Conservation (phyloP, 768 basidiomycete species). For the Trametes sanguinea region DNA sequence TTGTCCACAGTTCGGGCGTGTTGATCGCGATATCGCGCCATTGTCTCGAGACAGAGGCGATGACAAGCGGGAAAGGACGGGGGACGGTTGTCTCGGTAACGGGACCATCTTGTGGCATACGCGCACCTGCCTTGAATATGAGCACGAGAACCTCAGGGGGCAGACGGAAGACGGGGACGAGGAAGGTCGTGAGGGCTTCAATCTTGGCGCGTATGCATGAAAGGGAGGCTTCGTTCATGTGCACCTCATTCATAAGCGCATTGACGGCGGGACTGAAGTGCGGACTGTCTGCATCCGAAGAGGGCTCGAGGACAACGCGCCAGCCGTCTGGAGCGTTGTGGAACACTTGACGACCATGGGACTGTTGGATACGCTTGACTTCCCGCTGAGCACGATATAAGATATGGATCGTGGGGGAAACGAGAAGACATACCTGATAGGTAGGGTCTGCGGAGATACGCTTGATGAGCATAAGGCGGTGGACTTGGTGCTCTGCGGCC, state of each 20-base stretch:
- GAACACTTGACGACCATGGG: conserved; percentile 14
- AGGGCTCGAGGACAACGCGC: conserved; percentile 21
- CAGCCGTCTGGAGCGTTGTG: conserved; percentile 15
- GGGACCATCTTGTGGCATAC: conserved; percentile 18
- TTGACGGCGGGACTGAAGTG: conserved; percentile 20
- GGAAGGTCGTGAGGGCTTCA: conserved; percentile 25
- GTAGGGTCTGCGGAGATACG: conserved; percentile 25
- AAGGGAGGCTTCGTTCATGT: conserved; percentile 25
- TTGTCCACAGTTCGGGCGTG: conserved; percentile 27
- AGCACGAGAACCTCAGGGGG: conserved; percentile 25
- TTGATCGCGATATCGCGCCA: conserved; percentile 26
- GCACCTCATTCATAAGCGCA: conserved; percentile 21
- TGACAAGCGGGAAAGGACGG: conserved; percentile 24
- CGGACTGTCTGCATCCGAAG: conserved; percentile 2
- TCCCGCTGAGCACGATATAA: conserved; percentile 3
- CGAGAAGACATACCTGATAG: conserved; percentile 19
- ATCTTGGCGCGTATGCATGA: conserved; percentile 27
- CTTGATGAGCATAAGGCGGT: conserved; percentile 23
- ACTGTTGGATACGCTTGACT: conserved; percentile 15
- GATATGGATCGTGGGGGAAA: neutral
- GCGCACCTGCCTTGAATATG: conserved; percentile 25
- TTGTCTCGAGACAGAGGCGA: conserved; percentile 26
- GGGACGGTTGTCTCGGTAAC: conserved; percentile 11
- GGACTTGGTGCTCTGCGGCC: conserved; percentile 21
- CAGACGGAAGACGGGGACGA: conserved; percentile 27